Evolutionary conservation across 2,329 filamentous ascomycete genomes (phyloP), one percentile per base, ranked within the genome.

Genomic region (Colletotrichum agaves): DNA sequence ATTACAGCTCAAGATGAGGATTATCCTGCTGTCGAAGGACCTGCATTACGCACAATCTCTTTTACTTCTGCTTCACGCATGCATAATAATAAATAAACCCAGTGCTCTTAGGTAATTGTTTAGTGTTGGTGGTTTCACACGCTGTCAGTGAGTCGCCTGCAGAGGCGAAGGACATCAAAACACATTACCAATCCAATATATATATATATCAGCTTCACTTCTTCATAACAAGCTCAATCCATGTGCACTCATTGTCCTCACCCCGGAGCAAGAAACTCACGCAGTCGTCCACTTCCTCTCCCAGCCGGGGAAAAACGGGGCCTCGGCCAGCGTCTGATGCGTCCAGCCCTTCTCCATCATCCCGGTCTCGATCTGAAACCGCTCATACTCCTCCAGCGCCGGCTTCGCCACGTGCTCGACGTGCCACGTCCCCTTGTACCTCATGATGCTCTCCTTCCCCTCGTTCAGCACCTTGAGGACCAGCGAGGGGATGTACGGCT

Each of bases 341-440:
- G 90, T 83, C 92, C 91, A 94, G 19, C 84, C 83, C 67, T 80
- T 78, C 58, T 85, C 82, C 4, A 92, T 82, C 63, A 90, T 33
- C 0, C 91, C 90, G 10, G 81, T 84, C 53, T 87, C 84, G 10
- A 88, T 79, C 79, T 97, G 93, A 77, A 92, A 90, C 50, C 77
- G 80, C 46, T 86, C 87, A 80, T 87, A 96, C 70, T 81, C 75
- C 72, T 89, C 85, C 68, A 96, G 73, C 0, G 84, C 83, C 0
- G 91, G 91, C 55, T 93, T 80, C 0, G 88, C 87, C 0, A 93
- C 85, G 78, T 93, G 90, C 76, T 94, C 89, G 1, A 91, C 89
- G 77, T 94, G 91, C 88, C 90, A 93, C 0, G 90, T 91, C n/a
- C 85, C 88, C 81, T 97, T 97, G 74, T 96, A 96, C 72, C 90